Percentiles rank a stretch among this genome's conserved stretches.
Evolutionary conservation across 352 stramenopile species (phyloP).

Genomic region (Pythium rishiriense): DNA sequence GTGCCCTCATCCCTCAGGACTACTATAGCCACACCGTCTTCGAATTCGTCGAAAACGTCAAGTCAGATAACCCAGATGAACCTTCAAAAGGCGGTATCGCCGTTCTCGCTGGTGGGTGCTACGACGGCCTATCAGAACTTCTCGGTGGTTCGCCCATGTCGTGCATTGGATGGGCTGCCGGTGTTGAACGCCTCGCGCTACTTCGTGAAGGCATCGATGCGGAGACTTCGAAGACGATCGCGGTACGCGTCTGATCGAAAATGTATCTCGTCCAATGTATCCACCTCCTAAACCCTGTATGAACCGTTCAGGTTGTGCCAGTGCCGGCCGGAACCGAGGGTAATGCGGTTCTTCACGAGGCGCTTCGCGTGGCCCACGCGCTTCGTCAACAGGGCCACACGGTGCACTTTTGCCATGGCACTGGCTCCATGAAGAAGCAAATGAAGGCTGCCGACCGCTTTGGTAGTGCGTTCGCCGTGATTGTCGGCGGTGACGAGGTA

Average conservation of each 20-base stretch:
- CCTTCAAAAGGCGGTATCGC: constrained; percentile 52
- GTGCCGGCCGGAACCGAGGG: constrained; percentile 48
- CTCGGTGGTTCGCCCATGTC: constrained; percentile 57
- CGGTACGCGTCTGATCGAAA: constrained; percentile 30
- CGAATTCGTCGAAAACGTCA: constrained; percentile 72
- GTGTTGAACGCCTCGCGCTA: constrained; percentile 75
- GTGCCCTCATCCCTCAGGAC: constrained; percentile 52
- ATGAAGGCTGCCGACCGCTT: constrained; percentile 83
- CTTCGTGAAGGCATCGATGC: constrained; percentile 39
- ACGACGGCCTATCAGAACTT: constrained; percentile 71
- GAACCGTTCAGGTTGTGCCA: constrained; percentile 73
- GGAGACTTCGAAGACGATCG: constrained; percentile 37
- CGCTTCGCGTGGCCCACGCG: constrained; percentile 66
- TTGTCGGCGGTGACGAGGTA: constrained; percentile 74
- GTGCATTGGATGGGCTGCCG: constrained; percentile 85
- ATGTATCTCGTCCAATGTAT: background rate
- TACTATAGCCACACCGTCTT: constrained; percentile 92
- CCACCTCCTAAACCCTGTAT: no score
- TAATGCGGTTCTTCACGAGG: constrained; percentile 53
- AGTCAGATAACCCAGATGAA: background rate
- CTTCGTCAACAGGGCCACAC: constrained; percentile 59
- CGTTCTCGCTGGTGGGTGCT: constrained; percentile 82
- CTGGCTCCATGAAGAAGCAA: constrained; percentile 84
- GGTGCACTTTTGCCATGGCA: constrained; percentile 85
- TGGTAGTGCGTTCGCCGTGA: constrained; percentile 67